Conservation (phyloP, 176 grass and related monocot species). For the Thinopyrum elongatum region DNA sequence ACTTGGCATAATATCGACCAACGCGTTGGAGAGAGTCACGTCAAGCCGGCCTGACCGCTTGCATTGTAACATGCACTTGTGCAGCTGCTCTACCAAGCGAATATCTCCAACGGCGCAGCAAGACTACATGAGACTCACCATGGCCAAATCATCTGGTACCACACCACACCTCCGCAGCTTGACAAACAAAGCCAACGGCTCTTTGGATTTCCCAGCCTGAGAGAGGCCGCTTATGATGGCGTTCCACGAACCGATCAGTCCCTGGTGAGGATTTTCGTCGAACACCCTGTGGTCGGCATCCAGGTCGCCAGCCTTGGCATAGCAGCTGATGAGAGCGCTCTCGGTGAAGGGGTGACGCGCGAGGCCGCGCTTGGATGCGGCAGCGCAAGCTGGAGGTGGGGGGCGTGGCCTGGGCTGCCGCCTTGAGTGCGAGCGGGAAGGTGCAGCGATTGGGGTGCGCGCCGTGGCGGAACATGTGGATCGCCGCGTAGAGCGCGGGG, state of each 20-base stretch:
- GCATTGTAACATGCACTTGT: slow-evolving; percentile 43
- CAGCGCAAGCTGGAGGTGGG: too few relatives aligned
- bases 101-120: slow-evolving; percentile 35
- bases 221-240: slow-evolving; percentile 34
- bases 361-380: too few relatives aligned
- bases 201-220: slow-evolving; percentile 10
- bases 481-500: too few relatives aligned
- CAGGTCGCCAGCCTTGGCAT: not conserved
- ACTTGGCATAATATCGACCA: slow-evolving; percentile 48
- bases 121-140: slow-evolving; percentile 38
- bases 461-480: too few relatives aligned
- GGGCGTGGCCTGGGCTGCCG: too few relatives aligned
- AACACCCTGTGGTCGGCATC: not conserved
- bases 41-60: slow-evolving; percentile 21
- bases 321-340: too few relatives aligned
- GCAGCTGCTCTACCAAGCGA: slow-evolving; percentile 34
- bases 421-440: too few relatives aligned
- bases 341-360: too few relatives aligned
- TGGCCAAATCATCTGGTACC: slow-evolving; percentile 36
- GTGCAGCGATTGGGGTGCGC: too few relatives aligned
- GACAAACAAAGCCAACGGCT: slow-evolving; percentile 30
- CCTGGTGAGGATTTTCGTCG: slow-evolving; percentile 32
- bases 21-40: slow-evolving; percentile 32
- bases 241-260: slow-evolving; percentile 47
- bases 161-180: slow-evolving; percentile 21